These are phyloP conservation scores for Auricularia sp. DNA, from an alignment of 768 basidiomycete species.

Conservation along the genomic window DNA sequence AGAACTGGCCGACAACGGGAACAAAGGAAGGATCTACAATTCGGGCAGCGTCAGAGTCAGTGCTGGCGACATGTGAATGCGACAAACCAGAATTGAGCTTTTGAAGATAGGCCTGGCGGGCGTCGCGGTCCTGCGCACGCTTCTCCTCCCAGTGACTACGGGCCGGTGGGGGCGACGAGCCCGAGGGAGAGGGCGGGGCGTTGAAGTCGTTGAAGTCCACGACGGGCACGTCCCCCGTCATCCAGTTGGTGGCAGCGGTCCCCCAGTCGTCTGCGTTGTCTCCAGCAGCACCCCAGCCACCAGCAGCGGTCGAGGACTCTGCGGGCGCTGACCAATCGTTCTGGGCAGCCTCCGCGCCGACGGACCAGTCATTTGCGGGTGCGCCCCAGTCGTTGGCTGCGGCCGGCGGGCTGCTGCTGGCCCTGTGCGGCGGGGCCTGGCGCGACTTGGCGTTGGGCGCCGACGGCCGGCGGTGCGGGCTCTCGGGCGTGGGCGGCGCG, in stretches of 20 bases:
- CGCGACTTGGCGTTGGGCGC: background rate
- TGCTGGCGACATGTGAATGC: background rate
- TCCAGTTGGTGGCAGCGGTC: background rate
- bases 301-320: background rate
- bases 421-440: background rate
- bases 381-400: background rate
- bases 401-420: background rate
- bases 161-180: constrained; percentile 20
- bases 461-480: background rate
- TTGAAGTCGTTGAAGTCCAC: constrained; percentile 64
- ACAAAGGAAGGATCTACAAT: constrained; percentile 71
- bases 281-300: background rate
- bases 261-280: background rate
- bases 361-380: background rate
- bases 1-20: constrained; percentile 85
- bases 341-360: background rate
- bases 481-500: background rate
- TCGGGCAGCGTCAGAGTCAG: background rate
- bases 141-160: background rate
- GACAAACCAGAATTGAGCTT: constrained; percentile 41
- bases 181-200: constrained; percentile 28
- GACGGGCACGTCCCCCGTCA: constrained; percentile 53
- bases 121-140: constrained; percentile 15
- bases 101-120: constrained; percentile 79
- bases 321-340: background rate